A percentile compares a stretch with the other conserved stretches of the same genome.
Evolutionary conservation across 352 stramenopile species (phyloP).

Genomic region (Pilasporangium apinafurcum): DNA sequence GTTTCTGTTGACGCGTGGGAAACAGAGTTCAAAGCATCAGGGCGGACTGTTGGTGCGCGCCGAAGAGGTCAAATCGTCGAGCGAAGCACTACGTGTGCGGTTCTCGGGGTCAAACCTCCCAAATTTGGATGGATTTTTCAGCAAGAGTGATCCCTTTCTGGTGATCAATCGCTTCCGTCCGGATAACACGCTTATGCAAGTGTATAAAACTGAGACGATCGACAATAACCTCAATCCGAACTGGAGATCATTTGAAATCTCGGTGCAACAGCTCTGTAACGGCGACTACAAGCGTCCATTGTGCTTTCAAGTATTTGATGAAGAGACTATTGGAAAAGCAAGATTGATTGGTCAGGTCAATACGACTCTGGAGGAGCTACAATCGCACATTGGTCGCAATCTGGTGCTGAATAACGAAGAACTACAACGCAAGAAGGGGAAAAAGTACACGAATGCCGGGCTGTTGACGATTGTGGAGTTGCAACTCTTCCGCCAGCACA

Average conservation of each 20-base stretch:
- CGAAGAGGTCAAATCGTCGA: slow-evolving; percentile 45
- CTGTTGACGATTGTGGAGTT: slow-evolving; percentile 30
- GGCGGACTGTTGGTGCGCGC: slow-evolving; percentile 51
- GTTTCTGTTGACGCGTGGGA: slow-evolving; percentile 40
- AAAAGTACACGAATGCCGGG: slow-evolving; percentile 66
- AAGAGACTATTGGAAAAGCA: slow-evolving; percentile 55
- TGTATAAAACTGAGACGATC: slow-evolving; percentile 65
- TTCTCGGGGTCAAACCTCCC: slow-evolving; percentile 36
- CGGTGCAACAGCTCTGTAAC: slow-evolving; percentile 73
- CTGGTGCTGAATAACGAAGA: slow-evolving; percentile 51
- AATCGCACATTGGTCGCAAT: slow-evolving; percentile 40
- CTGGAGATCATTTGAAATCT: slow-evolving; percentile 47
- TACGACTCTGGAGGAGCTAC: slow-evolving; percentile 55
- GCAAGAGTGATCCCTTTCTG: slow-evolving; percentile 58
- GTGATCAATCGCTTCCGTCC: slow-evolving; percentile 48
- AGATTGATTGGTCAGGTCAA: slow-evolving; percentile 66
- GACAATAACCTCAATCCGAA: slow-evolving; percentile 70
- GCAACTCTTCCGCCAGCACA: slow-evolving; percentile 35
- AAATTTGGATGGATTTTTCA: slow-evolving; percentile 69
- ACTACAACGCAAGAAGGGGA: slow-evolving; percentile 53
- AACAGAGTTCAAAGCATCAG: slow-evolving; percentile 32
- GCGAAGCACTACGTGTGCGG: slow-evolving; percentile 33
- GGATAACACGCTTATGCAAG: slow-evolving; percentile 47
- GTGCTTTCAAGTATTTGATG: slow-evolving; percentile 76
- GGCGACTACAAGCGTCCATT: slow-evolving; percentile 63